Evolutionary conservation across 83 land plant species (phyloP).

Genomic region (Picea abies): DNA sequence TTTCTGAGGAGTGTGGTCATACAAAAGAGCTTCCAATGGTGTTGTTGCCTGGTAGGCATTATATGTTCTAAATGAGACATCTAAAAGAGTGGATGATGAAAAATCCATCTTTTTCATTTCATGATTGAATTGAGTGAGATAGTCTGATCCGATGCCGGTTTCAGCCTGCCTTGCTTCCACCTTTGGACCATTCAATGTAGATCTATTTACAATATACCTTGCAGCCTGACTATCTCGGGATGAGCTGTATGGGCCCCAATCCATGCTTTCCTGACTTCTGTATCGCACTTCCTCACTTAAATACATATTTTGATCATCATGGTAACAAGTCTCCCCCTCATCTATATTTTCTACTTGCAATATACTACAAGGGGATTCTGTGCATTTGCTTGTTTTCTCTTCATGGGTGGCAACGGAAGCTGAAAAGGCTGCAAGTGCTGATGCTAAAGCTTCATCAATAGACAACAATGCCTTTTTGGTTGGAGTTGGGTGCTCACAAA

Average conservation of each 20-base stretch:
- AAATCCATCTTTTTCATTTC: not conserved
- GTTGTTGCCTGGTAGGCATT: not conserved
- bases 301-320: slow-evolving; percentile 9
- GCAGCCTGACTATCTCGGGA: not conserved
- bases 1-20: not conserved
- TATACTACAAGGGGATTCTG: not conserved
- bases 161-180: not conserved
- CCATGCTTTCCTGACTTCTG: slow-evolving; percentile 11
- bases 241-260: not conserved
- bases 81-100: not conserved
- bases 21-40: not conserved
- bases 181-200: not conserved
- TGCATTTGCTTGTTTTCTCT: slow-evolving; percentile 2
- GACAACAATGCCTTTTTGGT: slow-evolving; percentile 19
- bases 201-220: not conserved
- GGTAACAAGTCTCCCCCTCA: slow-evolving; percentile 2
- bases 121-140: not conserved
- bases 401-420: slow-evolving; percentile 37
- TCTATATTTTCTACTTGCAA: not conserved
- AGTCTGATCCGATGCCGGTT: not conserved
- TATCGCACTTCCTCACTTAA: slow-evolving; percentile 3
- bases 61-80: not conserved
- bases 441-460: slow-evolving; percentile 61
- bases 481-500: slow-evolving; percentile 1
- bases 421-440: slow-evolving; percentile 56